Evolutionary conservation across 371 early-diverging fungal species (phyloP).

Genomic region (Mucor lusitanicus): DNA sequence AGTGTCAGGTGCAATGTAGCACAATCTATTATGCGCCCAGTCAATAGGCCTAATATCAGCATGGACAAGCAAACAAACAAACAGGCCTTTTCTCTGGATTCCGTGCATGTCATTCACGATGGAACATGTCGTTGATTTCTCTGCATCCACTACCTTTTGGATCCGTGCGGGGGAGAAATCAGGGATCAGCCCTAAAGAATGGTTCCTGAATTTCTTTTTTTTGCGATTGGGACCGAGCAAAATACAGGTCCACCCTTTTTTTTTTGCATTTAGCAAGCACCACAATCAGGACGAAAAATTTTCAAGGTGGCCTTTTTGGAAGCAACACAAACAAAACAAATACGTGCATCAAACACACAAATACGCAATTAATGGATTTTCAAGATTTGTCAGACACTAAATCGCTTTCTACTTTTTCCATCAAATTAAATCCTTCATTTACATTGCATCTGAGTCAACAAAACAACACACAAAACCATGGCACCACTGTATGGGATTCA

Average conservation of each 20-base stretch:
- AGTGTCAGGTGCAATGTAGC: background rate
- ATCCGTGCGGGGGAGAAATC: background rate
- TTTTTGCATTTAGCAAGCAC: no score
- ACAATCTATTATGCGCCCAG: background rate
- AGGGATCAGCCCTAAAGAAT: background rate
- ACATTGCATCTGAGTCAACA: constrained; percentile 27
- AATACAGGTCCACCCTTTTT: constrained; percentile 3
- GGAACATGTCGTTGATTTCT: no score
- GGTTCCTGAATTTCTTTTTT: background rate
- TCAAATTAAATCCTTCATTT: constrained; percentile 21
- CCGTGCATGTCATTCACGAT: background rate
- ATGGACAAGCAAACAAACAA: background rate
- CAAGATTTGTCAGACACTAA: constrained; percentile 28
- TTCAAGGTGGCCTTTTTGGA: background rate
- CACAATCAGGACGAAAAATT: background rate
- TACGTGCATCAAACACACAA: background rate
- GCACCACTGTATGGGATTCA: constrained; percentile 47
- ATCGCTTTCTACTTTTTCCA: constrained; percentile 27
- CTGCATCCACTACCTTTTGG: background rate
- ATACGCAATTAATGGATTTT: no score
- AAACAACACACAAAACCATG: constrained; percentile 41
- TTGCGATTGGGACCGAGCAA: background rate
- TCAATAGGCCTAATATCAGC: background rate
- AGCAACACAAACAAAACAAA: constrained; percentile 1
- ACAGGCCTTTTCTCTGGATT: background rate